phyloP scores from a whole-genome alignment of 768 basidiomycete species.

The Suillus brevipes region DNA sequence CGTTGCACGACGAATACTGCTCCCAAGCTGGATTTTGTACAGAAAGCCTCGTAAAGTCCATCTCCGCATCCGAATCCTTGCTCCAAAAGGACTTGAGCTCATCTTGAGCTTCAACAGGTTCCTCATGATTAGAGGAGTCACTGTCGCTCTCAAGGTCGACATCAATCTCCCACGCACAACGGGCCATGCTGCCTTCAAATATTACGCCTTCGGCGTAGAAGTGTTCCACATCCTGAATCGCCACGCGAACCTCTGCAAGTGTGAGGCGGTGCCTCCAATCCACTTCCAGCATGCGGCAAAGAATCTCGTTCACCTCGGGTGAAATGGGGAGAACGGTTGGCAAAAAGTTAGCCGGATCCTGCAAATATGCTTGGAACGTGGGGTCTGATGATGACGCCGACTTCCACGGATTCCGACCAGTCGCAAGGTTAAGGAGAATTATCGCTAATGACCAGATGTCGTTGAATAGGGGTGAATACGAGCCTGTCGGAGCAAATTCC shows the following conservation, averaged over 20 bases:
- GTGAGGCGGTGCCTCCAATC: constrained; percentile 59
- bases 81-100: constrained; percentile 60
- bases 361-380: constrained; percentile 86
- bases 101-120: constrained; percentile 38
- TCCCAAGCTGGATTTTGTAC: constrained; percentile 33
- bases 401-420: constrained; percentile 96
- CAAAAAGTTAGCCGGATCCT: constrained; percentile 77
- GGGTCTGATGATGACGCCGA: constrained; percentile 80
- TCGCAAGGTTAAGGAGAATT: constrained; percentile 92
- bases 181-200: constrained; percentile 80
- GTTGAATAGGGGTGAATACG: constrained; percentile 85
- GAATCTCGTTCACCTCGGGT: constrained; percentile 65
- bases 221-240: constrained; percentile 54
- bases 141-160: constrained; percentile 64
- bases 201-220: constrained; percentile 77
- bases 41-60: constrained; percentile 33
- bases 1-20: constrained; percentile 46
- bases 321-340: constrained; percentile 84
- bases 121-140: constrained; percentile 51
- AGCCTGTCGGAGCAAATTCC: constrained; percentile 55
- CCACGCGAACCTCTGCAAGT: constrained; percentile 49
- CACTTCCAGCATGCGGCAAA: constrained; percentile 71
- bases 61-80: constrained; percentile 43
- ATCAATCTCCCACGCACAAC: constrained; percentile 76
- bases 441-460: constrained; percentile 98